phyloP scores from a whole-genome alignment of 257 asterid genomes.

The Ophiorrhiza pumila region DNA sequence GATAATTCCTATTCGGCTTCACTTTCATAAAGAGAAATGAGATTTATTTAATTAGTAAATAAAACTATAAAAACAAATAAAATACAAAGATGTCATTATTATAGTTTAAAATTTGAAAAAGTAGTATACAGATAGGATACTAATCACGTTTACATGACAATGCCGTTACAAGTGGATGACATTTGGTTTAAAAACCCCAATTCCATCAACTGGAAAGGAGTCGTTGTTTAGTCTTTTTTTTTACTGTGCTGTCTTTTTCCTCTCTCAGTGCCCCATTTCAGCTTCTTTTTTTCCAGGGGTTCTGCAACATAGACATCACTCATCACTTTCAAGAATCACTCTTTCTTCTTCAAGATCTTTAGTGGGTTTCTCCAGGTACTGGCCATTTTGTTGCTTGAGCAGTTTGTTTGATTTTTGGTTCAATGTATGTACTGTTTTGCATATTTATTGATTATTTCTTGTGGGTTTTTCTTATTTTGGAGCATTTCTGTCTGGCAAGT shows the following conservation, averaged over 20 bases:
- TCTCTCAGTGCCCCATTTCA: background rate
- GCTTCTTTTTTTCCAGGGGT: background rate
- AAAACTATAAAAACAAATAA: too few species aligned
- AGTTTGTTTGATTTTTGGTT: background rate
- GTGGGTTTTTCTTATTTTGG: slow-evolving; percentile 8
- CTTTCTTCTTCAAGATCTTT: background rate
- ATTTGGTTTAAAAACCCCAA: too few species aligned
- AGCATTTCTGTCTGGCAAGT: background rate
- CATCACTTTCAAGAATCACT: background rate
- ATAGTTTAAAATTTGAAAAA: too few species aligned
- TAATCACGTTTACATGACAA: too few species aligned
- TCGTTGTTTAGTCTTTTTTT: too few species aligned
- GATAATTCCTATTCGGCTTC: too few species aligned
- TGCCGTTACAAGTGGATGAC: too few species aligned
- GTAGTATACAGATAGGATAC: too few species aligned
- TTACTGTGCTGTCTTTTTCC: background rate
- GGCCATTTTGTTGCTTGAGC: background rate
- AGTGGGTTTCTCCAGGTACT: background rate
- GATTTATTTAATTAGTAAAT: too few species aligned
- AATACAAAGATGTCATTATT: too few species aligned
- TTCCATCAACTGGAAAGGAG: too few species aligned
- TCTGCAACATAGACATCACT: background rate
- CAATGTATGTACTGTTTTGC: background rate
- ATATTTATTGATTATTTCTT: background rate
- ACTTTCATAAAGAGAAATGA: too few species aligned